Conservation (phyloP, 2,329 filamentous ascomycete genomes). For the Pseudopyricularia cyperi region DNA sequence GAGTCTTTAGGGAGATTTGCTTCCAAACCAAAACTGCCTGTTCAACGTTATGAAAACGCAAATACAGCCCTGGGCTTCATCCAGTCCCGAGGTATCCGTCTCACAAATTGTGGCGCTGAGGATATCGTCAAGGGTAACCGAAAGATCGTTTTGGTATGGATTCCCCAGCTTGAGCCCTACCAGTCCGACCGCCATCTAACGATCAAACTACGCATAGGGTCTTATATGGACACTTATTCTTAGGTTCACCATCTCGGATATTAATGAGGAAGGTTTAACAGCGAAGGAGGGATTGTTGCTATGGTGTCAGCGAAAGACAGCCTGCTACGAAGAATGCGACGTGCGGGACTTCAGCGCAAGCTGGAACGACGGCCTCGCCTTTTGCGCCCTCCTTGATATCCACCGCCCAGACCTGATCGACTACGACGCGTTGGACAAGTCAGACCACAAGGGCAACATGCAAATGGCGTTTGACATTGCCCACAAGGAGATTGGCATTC, state of each 20-base stretch:
- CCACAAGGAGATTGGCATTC: constrained; percentile 91
- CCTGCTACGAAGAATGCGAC: constrained; percentile 94
- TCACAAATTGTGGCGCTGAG: constrained; percentile 97
- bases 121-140: constrained; percentile 96
- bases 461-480: constrained; percentile 95
- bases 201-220: constrained; percentile 26
- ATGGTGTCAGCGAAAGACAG: constrained; percentile 98
- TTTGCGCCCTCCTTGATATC: constrained; percentile 92
- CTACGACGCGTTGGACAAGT: constrained; percentile 88
- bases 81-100: constrained; percentile 69
- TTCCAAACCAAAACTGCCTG: constrained; percentile 86
- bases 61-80: constrained; percentile 93
- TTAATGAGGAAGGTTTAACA: constrained; percentile 95
- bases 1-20: constrained; percentile 96
- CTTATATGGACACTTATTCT: constrained; percentile 98
- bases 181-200: neutral
- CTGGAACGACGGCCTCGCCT: constrained; percentile 96
- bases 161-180: neutral
- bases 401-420: constrained; percentile 95
- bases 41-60: constrained; percentile 96
- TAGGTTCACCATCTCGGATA: constrained; percentile 95
- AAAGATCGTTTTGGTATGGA: constrained; percentile 67
- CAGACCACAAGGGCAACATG: constrained; percentile 93
- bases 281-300: constrained; percentile 89
- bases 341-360: constrained; percentile 89